These are phyloP conservation scores for Suillus americanus DNA, from an alignment of 768 basidiomycete species.

Conservation along the genomic window DNA sequence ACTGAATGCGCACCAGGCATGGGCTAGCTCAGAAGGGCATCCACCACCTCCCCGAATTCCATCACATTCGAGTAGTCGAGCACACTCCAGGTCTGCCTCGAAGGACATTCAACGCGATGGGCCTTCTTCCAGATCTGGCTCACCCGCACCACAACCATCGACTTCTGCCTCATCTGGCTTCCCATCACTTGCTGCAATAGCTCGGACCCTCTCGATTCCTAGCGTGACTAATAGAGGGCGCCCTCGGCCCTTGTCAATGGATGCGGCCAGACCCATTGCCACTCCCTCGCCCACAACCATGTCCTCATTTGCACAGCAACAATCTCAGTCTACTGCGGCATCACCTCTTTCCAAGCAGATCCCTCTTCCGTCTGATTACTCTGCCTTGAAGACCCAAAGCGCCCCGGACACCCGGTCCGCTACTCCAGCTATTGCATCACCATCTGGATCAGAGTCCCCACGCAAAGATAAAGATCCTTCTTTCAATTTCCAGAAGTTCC, in stretches of 20 bases:
- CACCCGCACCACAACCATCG: slow-evolving; percentile 22
- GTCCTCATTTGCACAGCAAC: slow-evolving; percentile 47
- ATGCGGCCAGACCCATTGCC: slow-evolving; percentile 56
- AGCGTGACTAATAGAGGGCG: slow-evolving; percentile 39
- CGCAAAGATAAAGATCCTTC: slow-evolving; percentile 40
- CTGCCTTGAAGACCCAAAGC: slow-evolving; percentile 2
- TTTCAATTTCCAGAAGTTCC: slow-evolving; percentile 93
- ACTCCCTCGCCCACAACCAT: slow-evolving; percentile 62
- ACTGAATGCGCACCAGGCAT: slow-evolving; percentile 59
- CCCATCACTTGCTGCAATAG: slow-evolving; percentile 64
- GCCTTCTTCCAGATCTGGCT: slow-evolving; percentile 17
- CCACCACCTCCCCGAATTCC: slow-evolving; percentile 48
- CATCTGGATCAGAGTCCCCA: slow-evolving; percentile 31
- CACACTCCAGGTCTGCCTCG: slow-evolving; percentile 12
- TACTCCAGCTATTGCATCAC: slow-evolving; percentile 21
- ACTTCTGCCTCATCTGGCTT: slow-evolving; percentile 39
- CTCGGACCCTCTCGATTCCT: slow-evolving; percentile 62
- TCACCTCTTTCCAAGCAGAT: slow-evolving; percentile 11
- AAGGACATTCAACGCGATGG: slow-evolving; percentile 7
- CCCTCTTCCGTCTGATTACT: slow-evolving; percentile 9
- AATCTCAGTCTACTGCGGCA: slow-evolving; percentile 7
- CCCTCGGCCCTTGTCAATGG: slow-evolving; percentile 57
- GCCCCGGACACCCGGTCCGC: slow-evolving; percentile 23
- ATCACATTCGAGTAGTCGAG: slow-evolving; percentile 8
- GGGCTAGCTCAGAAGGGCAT: slow-evolving; percentile 62